phyloP scores from a whole-genome alignment of 116 monocot species.

The Cymodocea nodosa region DNA sequence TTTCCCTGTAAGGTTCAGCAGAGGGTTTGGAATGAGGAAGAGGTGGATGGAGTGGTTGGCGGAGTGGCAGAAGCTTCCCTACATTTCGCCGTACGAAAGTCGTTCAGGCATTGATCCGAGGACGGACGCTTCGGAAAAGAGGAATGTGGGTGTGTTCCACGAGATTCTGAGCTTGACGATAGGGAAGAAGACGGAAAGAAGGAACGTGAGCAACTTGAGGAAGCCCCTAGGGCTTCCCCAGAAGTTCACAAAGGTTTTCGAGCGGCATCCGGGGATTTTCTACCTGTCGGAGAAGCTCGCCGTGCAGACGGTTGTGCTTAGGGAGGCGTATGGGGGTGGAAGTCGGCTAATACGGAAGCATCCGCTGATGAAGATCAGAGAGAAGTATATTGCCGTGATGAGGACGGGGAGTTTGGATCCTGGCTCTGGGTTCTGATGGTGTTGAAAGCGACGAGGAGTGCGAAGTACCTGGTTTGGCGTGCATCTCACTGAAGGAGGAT shows the following conservation, averaged over 20 bases:
- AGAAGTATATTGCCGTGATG: constrained; percentile 43
- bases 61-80: constrained; percentile 77
- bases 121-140: constrained; percentile 81
- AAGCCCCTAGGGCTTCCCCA: constrained; percentile 44
- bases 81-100: constrained; percentile 69
- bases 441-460: not conserved
- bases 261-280: constrained; percentile 84
- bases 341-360: constrained; percentile 32
- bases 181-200: constrained; percentile 70
- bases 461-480: not conserved
- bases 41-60: constrained; percentile 64
- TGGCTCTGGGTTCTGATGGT: not conserved
- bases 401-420: constrained; percentile 18
- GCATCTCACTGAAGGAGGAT: not conserved
- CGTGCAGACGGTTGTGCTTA: constrained; percentile 71
- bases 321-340: constrained; percentile 57
- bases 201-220: constrained; percentile 64
- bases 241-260: constrained; percentile 95
- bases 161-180: constrained; percentile 75
- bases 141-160: constrained; percentile 87
- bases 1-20: constrained; percentile 62
- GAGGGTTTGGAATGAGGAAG: constrained; percentile 57
- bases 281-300: constrained; percentile 69
- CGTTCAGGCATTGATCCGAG: constrained; percentile 46
- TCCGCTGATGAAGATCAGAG: constrained; percentile 44